Percentiles rank a stretch among this genome's conserved stretches.
Evolutionary conservation across 495 filamentous ascomycete genomes (phyloP).

Genomic region (Aspergillus carlsbadensis): DNA sequence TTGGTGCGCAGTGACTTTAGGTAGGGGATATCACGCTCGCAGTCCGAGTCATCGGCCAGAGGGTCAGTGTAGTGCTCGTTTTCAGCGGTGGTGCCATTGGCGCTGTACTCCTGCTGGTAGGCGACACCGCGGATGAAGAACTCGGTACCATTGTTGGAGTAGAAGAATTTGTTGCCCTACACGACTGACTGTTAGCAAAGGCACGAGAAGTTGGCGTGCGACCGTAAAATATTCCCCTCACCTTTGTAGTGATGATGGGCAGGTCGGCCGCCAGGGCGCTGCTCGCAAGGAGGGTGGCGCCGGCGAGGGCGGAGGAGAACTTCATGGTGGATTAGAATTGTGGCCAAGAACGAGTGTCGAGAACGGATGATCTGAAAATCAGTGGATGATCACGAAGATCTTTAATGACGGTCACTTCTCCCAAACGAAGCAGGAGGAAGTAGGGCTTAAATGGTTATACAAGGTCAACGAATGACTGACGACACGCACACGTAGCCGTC

Average conservation of each 20-base stretch:
- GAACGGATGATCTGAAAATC: constrained; percentile 19
- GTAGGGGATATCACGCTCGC: constrained; percentile 83
- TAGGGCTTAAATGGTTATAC: neutral
- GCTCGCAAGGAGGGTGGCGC: constrained; percentile 46
- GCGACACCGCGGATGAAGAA: constrained; percentile 91
- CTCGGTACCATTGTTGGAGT: constrained; percentile 71
- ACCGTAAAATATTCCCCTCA: constrained; percentile 4
- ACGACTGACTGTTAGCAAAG: neutral
- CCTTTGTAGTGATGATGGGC: constrained; percentile 56
- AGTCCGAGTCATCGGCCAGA: constrained; percentile 65
- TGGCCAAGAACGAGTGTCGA: constrained; percentile 10
- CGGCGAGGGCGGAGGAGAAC: constrained; percentile 44
- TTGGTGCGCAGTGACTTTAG: constrained; percentile 79
- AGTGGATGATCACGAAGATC: constrained; percentile 10
- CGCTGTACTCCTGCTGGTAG: constrained; percentile 66
- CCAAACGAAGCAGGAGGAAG: neutral
- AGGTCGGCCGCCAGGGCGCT: constrained; percentile 55
- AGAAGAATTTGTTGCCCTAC: constrained; percentile 75
- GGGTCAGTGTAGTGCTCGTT: constrained; percentile 59
- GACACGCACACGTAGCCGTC: constrained; percentile 21
- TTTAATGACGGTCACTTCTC: constrained; percentile 4
- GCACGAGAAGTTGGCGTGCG: neutral
- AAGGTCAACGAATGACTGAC: constrained; percentile 28
- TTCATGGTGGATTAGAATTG: constrained; percentile 38
- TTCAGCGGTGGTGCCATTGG: constrained; percentile 36